Base-by-base conservation (phyloP, 352 stramenopile species). In the Phytophthora kernoviae region DNA sequence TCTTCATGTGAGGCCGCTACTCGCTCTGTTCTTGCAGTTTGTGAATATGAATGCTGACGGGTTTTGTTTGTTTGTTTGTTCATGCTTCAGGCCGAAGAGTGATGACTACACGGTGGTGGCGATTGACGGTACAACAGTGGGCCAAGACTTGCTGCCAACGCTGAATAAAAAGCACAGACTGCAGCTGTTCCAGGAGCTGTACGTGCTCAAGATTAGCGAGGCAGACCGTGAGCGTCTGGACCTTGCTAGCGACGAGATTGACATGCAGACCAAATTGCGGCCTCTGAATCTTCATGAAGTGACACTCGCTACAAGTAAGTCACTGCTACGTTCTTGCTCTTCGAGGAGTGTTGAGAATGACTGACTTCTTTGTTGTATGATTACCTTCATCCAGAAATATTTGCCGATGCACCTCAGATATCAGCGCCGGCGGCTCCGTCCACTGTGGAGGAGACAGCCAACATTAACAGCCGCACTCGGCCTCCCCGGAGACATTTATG, bases 181-280 rank as follows among this genome's bases (percentile, higher is more conserved):
- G 4, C 84, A 92, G 48, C 75, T 93, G 1, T 93, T 93, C 73
- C 84, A 93, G 55, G 85, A 96, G 49, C 73, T 93, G 42, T 96
- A 96, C 42, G 86, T 96, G 22, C 68, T 96, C n/a, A 96, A 93
- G 66, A 91, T 94, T 54, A 96, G 82, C 48, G 87, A 96, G 26
- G 78, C 80, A 21, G 87, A 96, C 20, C 81, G 86, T 8, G 80
- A 93, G 49, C 81, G 87, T 1, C 73, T 96, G 5, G 85, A 96
- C 27, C 70, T 94, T 21, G 73, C 82, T 4, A 93, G 80, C 39
- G 87, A 93, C 53, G 84, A 94, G 41, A 93, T 96, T 53, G 87
- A 96, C 54, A 83, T 96, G 77, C 81, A 94, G n/a, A 93, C 83
- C 14, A 93, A 92, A 53, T 64, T 96, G 32, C 81, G 79, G 10